phyloP scores from a whole-genome alignment of 192 early-diverging fungal genomes.

The Kappamyces sp. region DNA sequence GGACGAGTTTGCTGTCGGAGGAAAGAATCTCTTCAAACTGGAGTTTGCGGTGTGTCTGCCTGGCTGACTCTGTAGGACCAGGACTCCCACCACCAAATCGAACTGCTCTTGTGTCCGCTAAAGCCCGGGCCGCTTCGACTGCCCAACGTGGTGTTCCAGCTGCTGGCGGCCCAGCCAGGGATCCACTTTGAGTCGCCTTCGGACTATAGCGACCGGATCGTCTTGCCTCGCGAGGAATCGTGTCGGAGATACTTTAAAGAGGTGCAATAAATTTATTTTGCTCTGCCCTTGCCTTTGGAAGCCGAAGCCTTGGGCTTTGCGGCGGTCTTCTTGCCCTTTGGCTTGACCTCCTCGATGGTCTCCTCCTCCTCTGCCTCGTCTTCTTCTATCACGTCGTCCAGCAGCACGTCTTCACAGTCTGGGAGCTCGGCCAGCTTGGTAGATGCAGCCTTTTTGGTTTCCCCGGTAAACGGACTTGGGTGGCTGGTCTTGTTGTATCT shows the following conservation, averaged over 20 bases:
- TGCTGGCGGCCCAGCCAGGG: not conserved
- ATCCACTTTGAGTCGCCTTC: slow-evolving; percentile 7
- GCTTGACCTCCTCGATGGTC: slow-evolving; percentile 33
- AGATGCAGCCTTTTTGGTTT: slow-evolving; percentile 22
- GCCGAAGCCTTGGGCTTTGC: not conserved
- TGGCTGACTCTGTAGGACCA: no score
- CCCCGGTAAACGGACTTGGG: slow-evolving; percentile 47
- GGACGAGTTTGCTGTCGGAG: no score
- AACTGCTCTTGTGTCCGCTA: no score
- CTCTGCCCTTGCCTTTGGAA: not conserved
- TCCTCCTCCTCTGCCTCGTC: slow-evolving; percentile 51
- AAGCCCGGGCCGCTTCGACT: no score
- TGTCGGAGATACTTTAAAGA: slow-evolving; percentile 16
- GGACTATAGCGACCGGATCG: not conserved
- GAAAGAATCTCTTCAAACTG: no score
- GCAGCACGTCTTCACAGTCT: slow-evolving; percentile 57
- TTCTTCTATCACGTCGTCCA: slow-evolving; percentile 42
- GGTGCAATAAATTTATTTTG: no score
- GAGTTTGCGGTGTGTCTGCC: no score
- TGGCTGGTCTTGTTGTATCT: slow-evolving; percentile 64
- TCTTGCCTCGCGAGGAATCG: slow-evolving; percentile 13
- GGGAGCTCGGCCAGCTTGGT: slow-evolving; percentile 27
- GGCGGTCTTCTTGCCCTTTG: slow-evolving; percentile 2
- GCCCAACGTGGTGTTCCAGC: no score
- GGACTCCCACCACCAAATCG: no score